Conservation (phyloP, 1,139 yeast genomes). For the Ogataea hybrid region DNA sequence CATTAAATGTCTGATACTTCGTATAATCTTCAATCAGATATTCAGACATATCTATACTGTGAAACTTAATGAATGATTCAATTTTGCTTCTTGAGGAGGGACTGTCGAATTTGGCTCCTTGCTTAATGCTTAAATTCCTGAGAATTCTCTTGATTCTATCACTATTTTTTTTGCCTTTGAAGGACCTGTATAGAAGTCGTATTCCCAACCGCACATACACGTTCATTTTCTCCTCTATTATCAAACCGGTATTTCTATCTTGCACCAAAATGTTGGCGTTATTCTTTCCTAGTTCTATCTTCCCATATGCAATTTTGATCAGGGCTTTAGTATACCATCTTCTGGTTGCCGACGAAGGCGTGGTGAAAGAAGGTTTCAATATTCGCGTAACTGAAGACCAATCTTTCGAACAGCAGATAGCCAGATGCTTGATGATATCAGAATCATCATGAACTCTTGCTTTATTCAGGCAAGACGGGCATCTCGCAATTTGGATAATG, state of each 20-base stretch:
- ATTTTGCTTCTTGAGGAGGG: slow-evolving; percentile 68
- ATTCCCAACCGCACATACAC: slow-evolving; percentile 87
- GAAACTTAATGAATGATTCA: slow-evolving; percentile 76
- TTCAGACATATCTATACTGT: slow-evolving; percentile 69
- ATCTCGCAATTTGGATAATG: slow-evolving; percentile 58
- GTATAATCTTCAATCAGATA: slow-evolving; percentile 51
- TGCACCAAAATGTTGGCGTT: slow-evolving; percentile 94
- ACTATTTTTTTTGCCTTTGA: slow-evolving; percentile 53
- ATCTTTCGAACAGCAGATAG: slow-evolving; percentile 79
- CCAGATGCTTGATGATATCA: slow-evolving; percentile 82
- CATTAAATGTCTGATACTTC: slow-evolving; percentile 72
- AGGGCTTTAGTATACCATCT: slow-evolving; percentile 86
- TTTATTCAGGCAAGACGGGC: slow-evolving; percentile 76
- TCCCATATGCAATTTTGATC: slow-evolving; percentile 85
- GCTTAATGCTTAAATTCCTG: slow-evolving; percentile 67
- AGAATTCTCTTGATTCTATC: slow-evolving; percentile 45
- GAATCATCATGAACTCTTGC: slow-evolving; percentile 54
- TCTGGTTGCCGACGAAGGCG: slow-evolving; percentile 79
- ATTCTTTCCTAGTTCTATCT: slow-evolving; percentile 81
- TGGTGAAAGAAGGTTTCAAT: slow-evolving; percentile 67
- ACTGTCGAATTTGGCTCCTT: slow-evolving; percentile 79
- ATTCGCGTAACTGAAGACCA: slow-evolving; percentile 70
- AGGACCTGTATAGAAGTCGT: slow-evolving; percentile 75
- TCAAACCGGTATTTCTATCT: slow-evolving; percentile 82
- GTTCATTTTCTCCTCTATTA: slow-evolving; percentile 90